Base-by-base conservation (phyloP, 495 filamentous ascomycete genomes). In the Clohesyomyces aquaticus region DNA sequence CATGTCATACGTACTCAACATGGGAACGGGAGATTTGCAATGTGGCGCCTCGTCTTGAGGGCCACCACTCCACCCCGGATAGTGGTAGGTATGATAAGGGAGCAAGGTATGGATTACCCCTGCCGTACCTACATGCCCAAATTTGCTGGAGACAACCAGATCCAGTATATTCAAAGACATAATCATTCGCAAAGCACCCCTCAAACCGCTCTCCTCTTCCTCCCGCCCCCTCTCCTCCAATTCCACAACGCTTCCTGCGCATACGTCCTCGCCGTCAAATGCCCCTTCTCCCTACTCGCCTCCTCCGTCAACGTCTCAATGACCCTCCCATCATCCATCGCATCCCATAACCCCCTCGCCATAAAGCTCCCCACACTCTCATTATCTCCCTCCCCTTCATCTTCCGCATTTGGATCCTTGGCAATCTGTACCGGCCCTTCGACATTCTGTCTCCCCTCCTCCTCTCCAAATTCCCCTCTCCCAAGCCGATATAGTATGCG, bases 201-300 rank as follows among this genome's bases (percentile, higher is more conserved):
- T 63, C 49, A 72, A 27, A 70, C 65, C 35, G 76, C 77, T 59
- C 76, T 72, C 74, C 74, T 74, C 59, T 73, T 75, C 60, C 72
- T 62, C 25, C 81, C 84, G 0, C 91, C 91, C 0, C 91, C 90
- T 77, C 87, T 90, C 78, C 91, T 85, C 83, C 89, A 94, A 45
- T 96, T 72, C 93, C 94, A 97, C 28, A 96, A 77, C 26, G 93
- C 92, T 76, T 98, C 94, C 19, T 86, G 85, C 35, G 94, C 94
- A 83, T 90, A 94, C 1, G 86, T 85, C 67, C 85, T 83, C 21
- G 88, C 87, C 70, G 88, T 86, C 48, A 81, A 75, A 79, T 88
- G 80, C 23, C 79, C 79, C 64, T 60, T 72, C 58, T 43, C 81
- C 80, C 50, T 81, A 77, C 79, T 79, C 35, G 74, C 73, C 28